phyloP scores from a whole-genome alignment of 2,329 filamentous ascomycete species.

The Purpureocillium takamizusanense region DNA sequence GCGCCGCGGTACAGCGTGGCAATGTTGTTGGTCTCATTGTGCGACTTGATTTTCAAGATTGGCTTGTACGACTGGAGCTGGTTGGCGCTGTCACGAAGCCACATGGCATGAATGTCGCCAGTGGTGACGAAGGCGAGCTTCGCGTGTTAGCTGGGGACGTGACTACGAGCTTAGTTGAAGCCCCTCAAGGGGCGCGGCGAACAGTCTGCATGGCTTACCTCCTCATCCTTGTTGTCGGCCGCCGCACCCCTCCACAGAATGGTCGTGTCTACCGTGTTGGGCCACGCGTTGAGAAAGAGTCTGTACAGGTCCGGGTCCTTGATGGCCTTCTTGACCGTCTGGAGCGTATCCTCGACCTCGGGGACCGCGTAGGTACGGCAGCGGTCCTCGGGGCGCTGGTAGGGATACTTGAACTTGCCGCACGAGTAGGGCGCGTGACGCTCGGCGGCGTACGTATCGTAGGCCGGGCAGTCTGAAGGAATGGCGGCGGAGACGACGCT shows the following conservation, averaged over 20 bases:
- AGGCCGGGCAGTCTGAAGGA: conserved; percentile 22
- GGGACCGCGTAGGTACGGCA: conserved; percentile 78
- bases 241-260: conserved; percentile 58
- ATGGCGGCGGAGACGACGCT: conserved; percentile 10
- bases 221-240: conserved; percentile 48
- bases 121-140: conserved; percentile 73
- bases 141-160: conserved; percentile 1
- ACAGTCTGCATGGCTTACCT: conserved; percentile 32
- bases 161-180: too few relatives aligned
- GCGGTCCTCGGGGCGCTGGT: conserved; percentile 63
- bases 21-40: conserved; percentile 38
- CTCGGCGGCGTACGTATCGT: conserved; percentile 22
- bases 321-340: conserved; percentile 57
- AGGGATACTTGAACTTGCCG: conserved; percentile 70
- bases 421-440: conserved; percentile 62
- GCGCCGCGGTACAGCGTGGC: conserved; percentile 63
- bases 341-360: conserved; percentile 66
- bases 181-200: too few relatives aligned
- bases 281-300: conserved; percentile 64
- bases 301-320: conserved; percentile 67
- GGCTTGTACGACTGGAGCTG: conserved; percentile 68
- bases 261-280: conserved; percentile 68
- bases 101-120: conserved; percentile 86
- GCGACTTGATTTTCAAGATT: conserved; percentile 43
- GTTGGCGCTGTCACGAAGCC: conserved; percentile 82